Evolutionary conservation across 768 basidiomycete genomes (phyloP), one percentile per base, ranked within the genome.

Genomic region (Dendrothele bispora): DNA sequence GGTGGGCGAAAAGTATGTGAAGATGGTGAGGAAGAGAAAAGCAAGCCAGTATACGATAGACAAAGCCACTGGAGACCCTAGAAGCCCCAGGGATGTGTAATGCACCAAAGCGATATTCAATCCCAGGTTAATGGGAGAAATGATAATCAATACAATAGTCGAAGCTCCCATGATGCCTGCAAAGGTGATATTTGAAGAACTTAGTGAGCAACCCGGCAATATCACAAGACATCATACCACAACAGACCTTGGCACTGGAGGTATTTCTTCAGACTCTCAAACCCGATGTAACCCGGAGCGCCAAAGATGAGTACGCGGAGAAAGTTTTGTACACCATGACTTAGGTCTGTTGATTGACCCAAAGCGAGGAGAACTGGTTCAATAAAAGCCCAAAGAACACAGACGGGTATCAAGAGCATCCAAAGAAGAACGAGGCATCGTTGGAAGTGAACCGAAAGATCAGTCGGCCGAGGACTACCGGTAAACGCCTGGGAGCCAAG

Each of bases 401-500:
- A 73, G 34, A 88, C 73, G 5, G 88, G 88, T 39, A 88, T 56
- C 46, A 86, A 72, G 21, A 89, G 67, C 1, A 77, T 49, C 77
- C 83, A 86, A 15, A 90, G 68, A 10, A 88, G 60, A 20, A 85
- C 36, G 41, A 88, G 60, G 54, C 85, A 87, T 54, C 88, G 73
- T 61, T 89, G 86, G 27, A 88, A 71, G 55, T 88, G 83, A 17
- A 89, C 58, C 3, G 86, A 85, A 7, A 91, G 70, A 55, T 86
- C 85, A 6, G 83, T 78, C n/a, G 74, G 70, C 41, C 61, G 71
- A 48, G 56, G 67, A 27, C 82, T 78, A 21, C 83, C 84, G 11
- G 86, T 88, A 65, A 83, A 91, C 1, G 88, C 79, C 56, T 87
- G 84, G 1, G 88, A 88, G 32, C 86, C 86, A 46, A 89, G 70